phyloP scores from a whole-genome alignment of 345 rosid species.

The Melastoma malabathricum region DNA sequence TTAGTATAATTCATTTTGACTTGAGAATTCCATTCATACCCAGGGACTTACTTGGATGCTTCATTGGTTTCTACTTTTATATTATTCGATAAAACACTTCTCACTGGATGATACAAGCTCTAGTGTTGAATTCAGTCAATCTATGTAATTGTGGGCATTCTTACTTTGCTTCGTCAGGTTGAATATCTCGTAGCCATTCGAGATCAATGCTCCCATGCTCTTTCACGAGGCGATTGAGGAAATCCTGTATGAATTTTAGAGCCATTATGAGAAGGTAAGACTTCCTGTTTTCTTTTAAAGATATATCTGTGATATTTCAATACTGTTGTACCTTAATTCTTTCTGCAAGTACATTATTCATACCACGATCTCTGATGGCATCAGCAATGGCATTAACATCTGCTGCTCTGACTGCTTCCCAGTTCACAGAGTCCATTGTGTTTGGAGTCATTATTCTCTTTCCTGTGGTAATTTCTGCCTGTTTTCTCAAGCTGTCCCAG shows the following conservation, averaged over 20 bases:
- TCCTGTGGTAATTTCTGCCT: slow-evolving; percentile 27
- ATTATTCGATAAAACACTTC: no score
- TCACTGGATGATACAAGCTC: no score
- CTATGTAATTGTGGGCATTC: no score
- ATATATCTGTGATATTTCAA: no score
- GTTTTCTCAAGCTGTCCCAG: slow-evolving; percentile 78
- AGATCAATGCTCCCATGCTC: slow-evolving; percentile 77
- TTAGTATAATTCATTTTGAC: no score
- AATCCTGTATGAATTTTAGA: slow-evolving; percentile 32
- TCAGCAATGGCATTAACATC: slow-evolving; percentile 48
- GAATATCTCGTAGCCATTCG: slow-evolving; percentile 91
- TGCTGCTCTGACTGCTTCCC: slow-evolving; percentile 67
- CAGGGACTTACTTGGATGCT: no score
- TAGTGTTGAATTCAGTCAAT: no score
- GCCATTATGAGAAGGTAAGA: no score
- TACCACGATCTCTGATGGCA: slow-evolving; percentile 76
- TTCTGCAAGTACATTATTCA: slow-evolving; percentile 76
- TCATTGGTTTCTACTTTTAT: no score
- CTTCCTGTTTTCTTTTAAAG: no score
- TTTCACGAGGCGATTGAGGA: slow-evolving; percentile 51
- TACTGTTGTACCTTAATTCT: slow-evolving; percentile 58
- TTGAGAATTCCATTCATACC: no score
- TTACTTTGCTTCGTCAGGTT: slow-evolving; percentile 90
- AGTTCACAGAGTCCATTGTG: slow-evolving; percentile 75
- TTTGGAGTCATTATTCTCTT: slow-evolving; percentile 43